Evolutionary conservation across 2,329 filamentous ascomycete genomes (phyloP).

Genomic region (Blastomyces gilchristii): DNA sequence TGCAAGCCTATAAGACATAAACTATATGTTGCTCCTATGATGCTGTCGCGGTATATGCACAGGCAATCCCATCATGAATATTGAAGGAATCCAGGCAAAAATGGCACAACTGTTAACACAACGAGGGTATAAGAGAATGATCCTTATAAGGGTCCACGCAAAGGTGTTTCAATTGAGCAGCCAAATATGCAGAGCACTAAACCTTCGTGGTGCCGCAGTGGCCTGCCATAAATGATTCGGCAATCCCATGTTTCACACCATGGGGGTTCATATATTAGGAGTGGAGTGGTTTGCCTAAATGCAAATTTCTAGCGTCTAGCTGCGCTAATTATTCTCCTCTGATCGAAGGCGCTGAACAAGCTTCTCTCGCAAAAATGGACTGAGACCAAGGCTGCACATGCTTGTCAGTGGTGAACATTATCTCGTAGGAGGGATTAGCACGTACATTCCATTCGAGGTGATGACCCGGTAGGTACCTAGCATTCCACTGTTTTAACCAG

Average conservation of each 20-base stretch:
- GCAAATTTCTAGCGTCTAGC: slow-evolving; percentile 10
- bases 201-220: not conserved
- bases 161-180: not conserved
- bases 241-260: not conserved
- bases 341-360: slow-evolving; percentile 38
- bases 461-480: slow-evolving; percentile 49
- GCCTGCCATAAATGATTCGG: not conserved
- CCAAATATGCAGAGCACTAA: not conserved
- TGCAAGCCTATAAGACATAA: not conserved
- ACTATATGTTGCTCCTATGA: not conserved
- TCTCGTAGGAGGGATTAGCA: slow-evolving; percentile 11
- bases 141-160: not conserved
- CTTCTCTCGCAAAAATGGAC: slow-evolving; percentile 41
- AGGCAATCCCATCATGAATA: not conserved
- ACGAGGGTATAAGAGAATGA: not conserved
- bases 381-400: slow-evolving; percentile 36
- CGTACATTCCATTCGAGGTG: slow-evolving; percentile 51
- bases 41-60: not conserved
- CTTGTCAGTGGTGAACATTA: not conserved
- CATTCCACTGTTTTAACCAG: not conserved
- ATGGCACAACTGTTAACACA: not conserved
- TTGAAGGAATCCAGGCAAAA: not conserved
- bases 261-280: not conserved
- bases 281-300: not conserved
- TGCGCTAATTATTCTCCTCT: slow-evolving; percentile 23